These are phyloP conservation scores for Ogataea populi-albae DNA, from an alignment of 805 yeast species.

Conservation along the genomic window DNA sequence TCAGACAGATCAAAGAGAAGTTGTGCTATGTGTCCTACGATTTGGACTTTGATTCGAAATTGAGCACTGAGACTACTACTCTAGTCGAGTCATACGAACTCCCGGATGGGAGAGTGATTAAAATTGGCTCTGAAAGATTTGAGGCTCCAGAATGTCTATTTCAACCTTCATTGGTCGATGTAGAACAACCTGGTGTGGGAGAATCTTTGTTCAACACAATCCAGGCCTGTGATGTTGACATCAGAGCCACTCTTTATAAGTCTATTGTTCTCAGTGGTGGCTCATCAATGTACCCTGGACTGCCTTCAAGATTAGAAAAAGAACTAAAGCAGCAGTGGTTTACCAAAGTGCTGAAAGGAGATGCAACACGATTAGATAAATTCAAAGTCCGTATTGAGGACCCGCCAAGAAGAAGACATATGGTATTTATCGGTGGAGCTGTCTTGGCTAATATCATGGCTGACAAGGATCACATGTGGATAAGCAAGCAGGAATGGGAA, in stretches of 20 bases:
- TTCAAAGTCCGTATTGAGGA: constrained; percentile 97
- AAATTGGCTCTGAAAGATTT: constrained; percentile 92
- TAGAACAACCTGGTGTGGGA: constrained; percentile 96
- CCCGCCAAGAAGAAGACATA: constrained; percentile 97
- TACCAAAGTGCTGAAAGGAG: constrained; percentile 80
- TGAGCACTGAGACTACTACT: constrained; percentile 93
- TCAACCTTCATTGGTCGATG: constrained; percentile 93
- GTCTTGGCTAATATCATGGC: constrained; percentile 98
- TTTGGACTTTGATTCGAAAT: constrained; percentile 79
- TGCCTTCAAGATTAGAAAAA: constrained; percentile 92
- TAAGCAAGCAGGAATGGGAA: constrained; percentile 94
- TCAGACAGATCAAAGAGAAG: constrained; percentile 95
- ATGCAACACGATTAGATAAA: constrained; percentile 80
- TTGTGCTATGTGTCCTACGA: constrained; percentile 94
- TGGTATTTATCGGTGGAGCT: constrained; percentile 99
- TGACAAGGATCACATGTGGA: constrained; percentile 98
- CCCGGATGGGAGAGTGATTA: constrained; percentile 94
- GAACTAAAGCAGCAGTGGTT: constrained; percentile 97
- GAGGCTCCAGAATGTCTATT: constrained; percentile 96
- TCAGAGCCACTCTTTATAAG: constrained; percentile 81
- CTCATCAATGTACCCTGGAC: constrained; percentile 97
- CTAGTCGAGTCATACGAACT: constrained; percentile 87
- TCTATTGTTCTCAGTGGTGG: constrained; percentile 97
- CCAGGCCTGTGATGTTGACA: constrained; percentile 92
- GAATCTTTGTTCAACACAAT: constrained; percentile 88